Base-by-base conservation (phyloP, 768 basidiomycete species). In the Macrolepiota fuliginosa region DNA sequence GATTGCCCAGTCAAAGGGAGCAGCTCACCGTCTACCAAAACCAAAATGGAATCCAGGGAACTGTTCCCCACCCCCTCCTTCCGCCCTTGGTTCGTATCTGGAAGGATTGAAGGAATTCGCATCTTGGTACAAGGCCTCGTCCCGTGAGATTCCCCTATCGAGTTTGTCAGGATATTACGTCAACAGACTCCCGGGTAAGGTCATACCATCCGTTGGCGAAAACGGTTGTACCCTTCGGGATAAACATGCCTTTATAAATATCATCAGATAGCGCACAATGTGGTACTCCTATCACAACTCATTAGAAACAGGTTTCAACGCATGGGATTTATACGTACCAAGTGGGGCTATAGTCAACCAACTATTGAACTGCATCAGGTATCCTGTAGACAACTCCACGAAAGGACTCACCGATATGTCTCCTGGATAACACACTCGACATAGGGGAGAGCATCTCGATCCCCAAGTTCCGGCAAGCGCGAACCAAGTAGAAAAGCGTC, bases 241-340 rank as follows among this genome's bases (percentile, higher is more conserved):
- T 82, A 58, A 78, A 75, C 76, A 79, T 78, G 6, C 80, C 83
- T 54, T 70, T 70, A 68, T 88, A 90, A 36, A 85, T 70, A 66
- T 90, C 87, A 64, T 89, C 84, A 67, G 87, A 80, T 75, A 79
- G 84, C 66, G 85, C 64, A 46, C 85, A 77, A 62, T 89, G 88
- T 0, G 88, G 88, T 50, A 89, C 76, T 56, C 78, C 88, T 88
- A 46, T 12, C 1, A 4, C 12, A n/a, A 13, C 2, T n/a, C 22
- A 12, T 49, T 0, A 47, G n/a, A 29, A 42, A 1, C 1, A n/a
- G 53, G 54, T 49, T 11, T 12, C 22, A 22, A 22, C 10, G 25
- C 10, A 4, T 50, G 29, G 49, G 53, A 61, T 45, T 39, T 3
- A 1, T 27, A 11, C 58, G 0, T 52, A 59, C 58, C 58, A 4